Base-by-base conservation (phyloP, 805 yeast genomes). In the Nakazawaea wyomingensis region DNA sequence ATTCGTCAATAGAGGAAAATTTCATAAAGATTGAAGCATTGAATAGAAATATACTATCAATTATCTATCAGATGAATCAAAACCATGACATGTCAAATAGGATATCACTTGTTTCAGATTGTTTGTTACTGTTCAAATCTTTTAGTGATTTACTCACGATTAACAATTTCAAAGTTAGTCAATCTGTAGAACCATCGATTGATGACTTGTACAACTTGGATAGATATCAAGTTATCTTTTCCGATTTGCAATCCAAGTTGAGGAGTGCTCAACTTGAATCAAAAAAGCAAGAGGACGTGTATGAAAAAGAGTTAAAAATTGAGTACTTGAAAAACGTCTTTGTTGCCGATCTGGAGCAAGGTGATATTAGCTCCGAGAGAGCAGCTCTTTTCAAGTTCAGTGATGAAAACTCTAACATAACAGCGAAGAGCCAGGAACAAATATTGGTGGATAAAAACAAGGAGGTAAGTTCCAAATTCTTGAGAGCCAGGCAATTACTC, bases 401-500 rank as follows among this genome's bases (percentile, higher is more conserved):
- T 29, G 42, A 29, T 29, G 32, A 49, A 10, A 48, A 50, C 8
- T 6, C n/a, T 5, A 16, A 8, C 24, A 43, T 56, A 29, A 48
- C 56, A 29, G 54, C 62, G 32, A 48, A 60, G 20, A 49, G 64
- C 0, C 50, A 60, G 4, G 68, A 71, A 28, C 69, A 72, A 18
- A 69, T 69, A 49, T 54, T 76, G 5, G 55, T 73, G 19, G 59
- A 62, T 24, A 74, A 72, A 35, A 76, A 76, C 54, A 61, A 66
- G 30, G 59, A 64, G 42, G 69, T 76, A 35, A 73, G 80, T 1
- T 54, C 63, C 19, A 63, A 73, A 18, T 59, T 76, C 24, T 76
- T 74, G 51, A 61, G 66, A 5, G 68, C 80, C 0, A 64, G 72
- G 44, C 71, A 71, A 35, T 54, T 76, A 47, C 59, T 76, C 61